Percentiles rank a stretch among this genome's conserved stretches.
These are phyloP conservation scores for Elsinoe arachidis DNA, from an alignment of 2,329 filamentous ascomycete species.

Conservation along the genomic window DNA sequence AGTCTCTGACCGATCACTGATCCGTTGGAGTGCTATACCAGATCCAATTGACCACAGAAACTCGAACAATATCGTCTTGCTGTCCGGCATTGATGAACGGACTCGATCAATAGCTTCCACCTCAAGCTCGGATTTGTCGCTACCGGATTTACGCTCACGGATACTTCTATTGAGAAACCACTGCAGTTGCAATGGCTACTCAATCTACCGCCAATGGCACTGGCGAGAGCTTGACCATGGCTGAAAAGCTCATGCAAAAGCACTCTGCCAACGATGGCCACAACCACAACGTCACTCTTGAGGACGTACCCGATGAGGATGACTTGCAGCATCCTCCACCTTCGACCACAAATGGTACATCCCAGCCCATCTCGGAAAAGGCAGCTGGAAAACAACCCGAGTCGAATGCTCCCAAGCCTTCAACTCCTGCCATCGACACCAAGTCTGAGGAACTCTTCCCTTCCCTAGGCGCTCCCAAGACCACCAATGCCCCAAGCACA, in stretches of 20 bases:
- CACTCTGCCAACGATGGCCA: constrained; percentile 45
- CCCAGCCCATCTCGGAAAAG: constrained; percentile 48
- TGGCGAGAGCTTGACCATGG: constrained; percentile 28
- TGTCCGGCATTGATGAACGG: constrained; percentile 2
- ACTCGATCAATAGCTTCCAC: constrained; percentile 5
- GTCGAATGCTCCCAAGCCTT: constrained; percentile 21
- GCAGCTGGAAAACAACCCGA: constrained; percentile 59
- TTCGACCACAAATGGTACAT: constrained; percentile 35
- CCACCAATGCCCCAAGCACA: constrained; percentile 57
- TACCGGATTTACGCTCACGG: constrained; percentile 12
- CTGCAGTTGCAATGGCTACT: constrained; percentile 11
- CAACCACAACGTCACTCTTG: constrained; percentile 56
- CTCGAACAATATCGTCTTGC: not conserved
- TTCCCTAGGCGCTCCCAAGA: constrained; percentile 69
- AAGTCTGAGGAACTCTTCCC: constrained; percentile 89
- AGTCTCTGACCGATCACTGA: not conserved
- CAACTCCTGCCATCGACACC: constrained; percentile 55
- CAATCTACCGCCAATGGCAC: constrained; percentile 12
- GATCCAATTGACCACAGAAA: not conserved
- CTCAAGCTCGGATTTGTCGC: constrained; percentile 10
- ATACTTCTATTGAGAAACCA: constrained; percentile 10
- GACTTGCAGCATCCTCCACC: constrained; percentile 51
- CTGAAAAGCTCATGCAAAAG: constrained; percentile 46
- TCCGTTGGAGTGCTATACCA: not conserved
- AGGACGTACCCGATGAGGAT: constrained; percentile 76